Conservation (phyloP, 2,329 filamentous ascomycete genomes). For the Fusarium nygamai region DNA sequence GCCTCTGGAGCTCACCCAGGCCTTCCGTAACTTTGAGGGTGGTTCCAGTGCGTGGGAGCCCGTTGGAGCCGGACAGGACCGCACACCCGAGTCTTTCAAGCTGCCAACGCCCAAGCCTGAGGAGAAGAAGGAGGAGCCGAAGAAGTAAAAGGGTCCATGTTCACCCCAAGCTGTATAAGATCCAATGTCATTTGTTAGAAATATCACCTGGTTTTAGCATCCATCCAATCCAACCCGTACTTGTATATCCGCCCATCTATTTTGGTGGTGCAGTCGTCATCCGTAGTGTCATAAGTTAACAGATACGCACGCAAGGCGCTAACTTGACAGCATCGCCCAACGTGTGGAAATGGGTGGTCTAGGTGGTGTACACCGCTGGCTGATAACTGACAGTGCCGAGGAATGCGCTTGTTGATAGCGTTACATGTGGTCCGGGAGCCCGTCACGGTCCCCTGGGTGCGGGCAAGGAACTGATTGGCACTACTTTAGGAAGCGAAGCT, state of each 20-base stretch:
- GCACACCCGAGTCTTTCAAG: conserved; percentile 89
- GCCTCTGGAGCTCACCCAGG: conserved; percentile 96
- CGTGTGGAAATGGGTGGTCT: conserved; percentile 5
- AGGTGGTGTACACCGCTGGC: conserved; percentile 17
- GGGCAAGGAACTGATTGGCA: conserved; percentile 37
- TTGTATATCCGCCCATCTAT: conserved; percentile 1
- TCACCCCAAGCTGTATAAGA: conserved; percentile 46
- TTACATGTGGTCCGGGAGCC: conserved; percentile 27
- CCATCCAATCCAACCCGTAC: neutral
- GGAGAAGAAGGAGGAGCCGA: conserved; percentile 87
- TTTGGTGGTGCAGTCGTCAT: conserved; percentile 13
- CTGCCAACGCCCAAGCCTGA: conserved; percentile 95
- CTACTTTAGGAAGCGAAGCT: conserved; percentile 35
- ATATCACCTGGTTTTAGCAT: conserved; percentile 43
- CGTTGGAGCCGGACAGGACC: conserved; percentile 74
- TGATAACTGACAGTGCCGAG: conserved; percentile 13
- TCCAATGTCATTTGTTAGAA: conserved; percentile 44
- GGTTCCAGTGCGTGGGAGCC: conserved; percentile 78
- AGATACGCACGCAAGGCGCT: conserved; percentile 7
- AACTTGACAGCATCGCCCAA: conserved; percentile 6
- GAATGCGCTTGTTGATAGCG: conserved; percentile 28
- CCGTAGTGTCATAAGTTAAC: conserved; percentile 17
- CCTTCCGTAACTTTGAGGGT: conserved; percentile 98
- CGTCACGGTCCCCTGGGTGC: conserved; percentile 16
- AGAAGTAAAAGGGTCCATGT: conserved; percentile 73